These are phyloP conservation scores for Phaeomoniella chlamydospora DNA, from an alignment of 2,329 filamentous ascomycete genomes.

Conservation along the genomic window DNA sequence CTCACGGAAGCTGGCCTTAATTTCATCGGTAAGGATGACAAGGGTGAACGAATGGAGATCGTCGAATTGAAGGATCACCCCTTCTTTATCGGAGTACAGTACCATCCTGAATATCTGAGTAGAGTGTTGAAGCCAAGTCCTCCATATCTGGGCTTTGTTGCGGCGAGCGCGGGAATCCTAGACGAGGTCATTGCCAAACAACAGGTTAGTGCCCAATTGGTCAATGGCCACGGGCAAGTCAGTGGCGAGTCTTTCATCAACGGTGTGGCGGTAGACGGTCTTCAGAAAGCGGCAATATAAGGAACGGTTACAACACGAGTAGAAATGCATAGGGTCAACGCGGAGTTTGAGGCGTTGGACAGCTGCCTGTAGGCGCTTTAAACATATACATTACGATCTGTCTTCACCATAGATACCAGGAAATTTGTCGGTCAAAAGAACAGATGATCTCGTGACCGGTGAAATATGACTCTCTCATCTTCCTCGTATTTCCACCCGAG, in stretches of 20 bases:
- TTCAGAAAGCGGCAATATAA: constrained; percentile 1
- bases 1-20: constrained; percentile 55
- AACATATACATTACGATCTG: no score
- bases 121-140: constrained; percentile 60
- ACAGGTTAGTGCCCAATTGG: constrained; percentile 6
- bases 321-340: no score
- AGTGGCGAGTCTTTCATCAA: constrained; percentile 2
- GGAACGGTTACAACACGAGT: no score
- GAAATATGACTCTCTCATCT: no score
- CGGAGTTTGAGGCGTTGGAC: no score
- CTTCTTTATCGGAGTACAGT: constrained; percentile 76
- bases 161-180: constrained; percentile 57
- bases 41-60: constrained; percentile 67
- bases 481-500: no score
- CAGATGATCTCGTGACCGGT: no score
- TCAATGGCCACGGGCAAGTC: neutral
- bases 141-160: constrained; percentile 74
- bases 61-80: constrained; percentile 72
- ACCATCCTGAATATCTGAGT: constrained; percentile 74
- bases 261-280: neutral
- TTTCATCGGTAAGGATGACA: constrained; percentile 69
- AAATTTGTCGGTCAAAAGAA: no score
- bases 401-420: no score
- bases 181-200: constrained; percentile 22
- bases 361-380: no score